Percentiles rank a stretch among this genome's conserved stretches.
Conservation (phyloP, 2,329 filamentous ascomycete genomes). For the Clonostachys byssicola region DNA sequence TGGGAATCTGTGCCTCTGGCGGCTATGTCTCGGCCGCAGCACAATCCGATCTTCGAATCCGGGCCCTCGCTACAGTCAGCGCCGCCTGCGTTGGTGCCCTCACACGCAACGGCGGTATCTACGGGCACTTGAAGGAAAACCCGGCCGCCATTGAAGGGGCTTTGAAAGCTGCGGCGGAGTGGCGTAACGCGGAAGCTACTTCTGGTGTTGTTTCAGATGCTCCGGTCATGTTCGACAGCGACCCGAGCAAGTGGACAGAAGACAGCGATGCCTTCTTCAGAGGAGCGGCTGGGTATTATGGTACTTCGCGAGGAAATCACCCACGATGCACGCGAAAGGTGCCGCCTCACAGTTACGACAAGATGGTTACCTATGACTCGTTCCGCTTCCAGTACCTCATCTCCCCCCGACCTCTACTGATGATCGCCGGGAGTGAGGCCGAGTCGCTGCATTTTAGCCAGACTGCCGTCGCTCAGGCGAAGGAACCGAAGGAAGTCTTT, state of each 20-base stretch:
- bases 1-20: constrained; percentile 31
- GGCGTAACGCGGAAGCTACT: constrained; percentile 1
- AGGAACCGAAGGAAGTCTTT: constrained; percentile 8
- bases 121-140: constrained; percentile 1
- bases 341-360: constrained; percentile 4
- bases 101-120: constrained; percentile 10
- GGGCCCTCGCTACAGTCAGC: constrained; percentile 24
- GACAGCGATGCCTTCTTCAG: not conserved
- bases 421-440: constrained; percentile 8
- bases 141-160: not conserved
- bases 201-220: not conserved
- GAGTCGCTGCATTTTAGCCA: constrained; percentile 6
- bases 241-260: not conserved
- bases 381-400: constrained; percentile 7
- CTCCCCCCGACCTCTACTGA: constrained; percentile 6
- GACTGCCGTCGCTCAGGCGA: constrained; percentile 3
- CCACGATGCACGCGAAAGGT: constrained; percentile 3
- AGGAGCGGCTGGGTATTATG: constrained; percentile 6
- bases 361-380: constrained; percentile 5
- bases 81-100: constrained; percentile 21
- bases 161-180: constrained; percentile 3
- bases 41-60: constrained; percentile 28
- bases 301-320: constrained; percentile 6
- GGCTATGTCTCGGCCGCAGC: constrained; percentile 27
- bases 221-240: not conserved